Conservation (phyloP, 495 filamentous ascomycete genomes). For the Penicillium roqueforti region DNA sequence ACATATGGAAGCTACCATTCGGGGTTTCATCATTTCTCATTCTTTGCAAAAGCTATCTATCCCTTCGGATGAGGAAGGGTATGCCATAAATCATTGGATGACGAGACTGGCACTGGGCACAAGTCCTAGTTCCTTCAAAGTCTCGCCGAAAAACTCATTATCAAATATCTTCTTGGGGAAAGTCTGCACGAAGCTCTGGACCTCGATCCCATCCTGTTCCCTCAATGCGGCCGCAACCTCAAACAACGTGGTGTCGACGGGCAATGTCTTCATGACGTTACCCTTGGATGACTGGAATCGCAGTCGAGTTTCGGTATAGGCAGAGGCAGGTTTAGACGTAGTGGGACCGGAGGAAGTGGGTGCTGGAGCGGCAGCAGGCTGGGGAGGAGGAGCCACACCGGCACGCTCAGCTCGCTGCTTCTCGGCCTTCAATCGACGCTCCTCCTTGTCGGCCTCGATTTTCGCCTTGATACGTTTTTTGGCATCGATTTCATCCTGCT, state of each 20-base stretch:
- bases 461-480: slow-evolving; percentile 84
- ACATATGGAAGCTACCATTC: not conserved
- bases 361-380: slow-evolving; percentile 35
- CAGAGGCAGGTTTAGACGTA: slow-evolving; percentile 54
- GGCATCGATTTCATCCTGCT: slow-evolving; percentile 78
- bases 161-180: slow-evolving; percentile 85
- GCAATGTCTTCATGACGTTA: slow-evolving; percentile 75
- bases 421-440: slow-evolving; percentile 76
- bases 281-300: slow-evolving; percentile 72
- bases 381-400: slow-evolving; percentile 55
- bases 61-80: not conserved
- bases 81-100: slow-evolving; percentile 46
- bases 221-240: slow-evolving; percentile 78
- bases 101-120: slow-evolving; percentile 85
- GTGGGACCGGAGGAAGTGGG: slow-evolving; percentile 40
- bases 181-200: slow-evolving; percentile 74
- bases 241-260: slow-evolving; percentile 84
- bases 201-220: slow-evolving; percentile 57
- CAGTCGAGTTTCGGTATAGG: slow-evolving; percentile 76
- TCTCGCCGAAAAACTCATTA: slow-evolving; percentile 77
- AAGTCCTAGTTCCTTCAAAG: slow-evolving; percentile 86
- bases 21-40: slow-evolving; percentile 8
- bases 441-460: slow-evolving; percentile 88
- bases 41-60: slow-evolving; percentile 8
- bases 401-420: slow-evolving; percentile 78